Percentiles rank a stretch among this genome's conserved stretches.
Conservation (phyloP, 805 yeast genomes). For the Cyberlindnera maritima region DNA sequence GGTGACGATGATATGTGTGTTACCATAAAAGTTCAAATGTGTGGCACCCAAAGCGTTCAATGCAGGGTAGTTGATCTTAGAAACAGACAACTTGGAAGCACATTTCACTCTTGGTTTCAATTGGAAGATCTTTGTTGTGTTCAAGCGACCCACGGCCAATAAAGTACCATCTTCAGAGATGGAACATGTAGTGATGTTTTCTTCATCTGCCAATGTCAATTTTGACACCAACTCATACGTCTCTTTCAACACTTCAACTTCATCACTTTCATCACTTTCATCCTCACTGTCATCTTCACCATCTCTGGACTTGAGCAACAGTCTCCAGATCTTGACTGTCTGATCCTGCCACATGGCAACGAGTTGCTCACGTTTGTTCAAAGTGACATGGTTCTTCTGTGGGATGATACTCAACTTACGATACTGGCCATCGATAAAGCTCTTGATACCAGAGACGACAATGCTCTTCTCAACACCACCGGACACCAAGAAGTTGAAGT, state of each 20-base stretch:
- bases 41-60: slow-evolving; percentile 53
- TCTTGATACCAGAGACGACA: slow-evolving; percentile 56
- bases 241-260: slow-evolving; percentile 28
- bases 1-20: slow-evolving; percentile 45
- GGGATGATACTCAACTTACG: slow-evolving; percentile 67
- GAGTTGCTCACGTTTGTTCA: slow-evolving; percentile 46
- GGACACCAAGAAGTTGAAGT: slow-evolving; percentile 65
- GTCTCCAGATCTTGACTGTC: slow-evolving; percentile 74
- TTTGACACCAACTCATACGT: slow-evolving; percentile 63
- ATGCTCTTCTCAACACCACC: slow-evolving; percentile 81
- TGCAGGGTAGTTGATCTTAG: slow-evolving; percentile 44
- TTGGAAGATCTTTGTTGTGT: slow-evolving; percentile 65
- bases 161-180: slow-evolving; percentile 63
- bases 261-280: slow-evolving; percentile 14
- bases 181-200: slow-evolving; percentile 67
- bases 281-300: slow-evolving; percentile 9
- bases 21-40: slow-evolving; percentile 45
- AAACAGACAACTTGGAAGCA: slow-evolving; percentile 40
- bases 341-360: slow-evolving; percentile 82
- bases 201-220: slow-evolving; percentile 68
- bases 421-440: slow-evolving; percentile 69
- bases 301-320: slow-evolving; percentile 36
- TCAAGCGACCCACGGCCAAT: slow-evolving; percentile 69
- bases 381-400: slow-evolving; percentile 48
- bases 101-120: slow-evolving; percentile 33